A percentile compares a stretch with the other conserved stretches of the same genome.
These are phyloP conservation scores for Dictyostelium firmibasis DNA, from an alignment of 78 protist genomes.

Conservation along the genomic window DNA sequence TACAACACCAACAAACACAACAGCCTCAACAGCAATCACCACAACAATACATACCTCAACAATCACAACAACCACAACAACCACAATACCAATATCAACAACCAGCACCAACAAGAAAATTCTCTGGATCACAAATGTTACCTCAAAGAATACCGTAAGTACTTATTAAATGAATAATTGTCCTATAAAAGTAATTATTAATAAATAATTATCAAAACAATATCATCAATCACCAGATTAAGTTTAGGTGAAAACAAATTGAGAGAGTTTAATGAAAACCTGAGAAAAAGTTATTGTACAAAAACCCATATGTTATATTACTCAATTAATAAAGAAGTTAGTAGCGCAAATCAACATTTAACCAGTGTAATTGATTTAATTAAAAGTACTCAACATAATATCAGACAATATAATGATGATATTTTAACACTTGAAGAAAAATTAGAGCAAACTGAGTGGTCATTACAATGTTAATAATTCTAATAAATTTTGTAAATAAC, in stretches of 20 bases:
- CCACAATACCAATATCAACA: neutral
- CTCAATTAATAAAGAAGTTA: conserved; percentile 6
- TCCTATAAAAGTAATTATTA: neutral
- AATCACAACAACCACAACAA: neutral
- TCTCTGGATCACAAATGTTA: conserved; percentile 5
- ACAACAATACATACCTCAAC: neutral
- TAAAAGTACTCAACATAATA: conserved; percentile 60
- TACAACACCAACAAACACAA: neutral
- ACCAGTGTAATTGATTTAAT: conserved; percentile 24
- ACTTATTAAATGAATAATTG: neutral
- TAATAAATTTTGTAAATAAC: neutral
- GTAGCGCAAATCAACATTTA: conserved; percentile 20
- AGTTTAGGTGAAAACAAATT: conserved; percentile 70
- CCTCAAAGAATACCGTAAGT: conserved; percentile 55
- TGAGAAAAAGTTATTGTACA: conserved; percentile 26
- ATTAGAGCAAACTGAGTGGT: conserved; percentile 75
- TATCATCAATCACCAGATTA: no score
- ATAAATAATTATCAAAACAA: neutral
- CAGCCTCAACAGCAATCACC: neutral
- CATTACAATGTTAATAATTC: conserved; percentile 31
- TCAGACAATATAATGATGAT: conserved; percentile 70
- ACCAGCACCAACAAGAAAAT: neutral
- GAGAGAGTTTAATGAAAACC: conserved; percentile 41
- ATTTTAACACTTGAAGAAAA: conserved; percentile 36
- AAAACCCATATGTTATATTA: conserved; percentile 24